phyloP scores from a whole-genome alignment of 139 green algal genomes.

The Picochlorum costavermella region DNA sequence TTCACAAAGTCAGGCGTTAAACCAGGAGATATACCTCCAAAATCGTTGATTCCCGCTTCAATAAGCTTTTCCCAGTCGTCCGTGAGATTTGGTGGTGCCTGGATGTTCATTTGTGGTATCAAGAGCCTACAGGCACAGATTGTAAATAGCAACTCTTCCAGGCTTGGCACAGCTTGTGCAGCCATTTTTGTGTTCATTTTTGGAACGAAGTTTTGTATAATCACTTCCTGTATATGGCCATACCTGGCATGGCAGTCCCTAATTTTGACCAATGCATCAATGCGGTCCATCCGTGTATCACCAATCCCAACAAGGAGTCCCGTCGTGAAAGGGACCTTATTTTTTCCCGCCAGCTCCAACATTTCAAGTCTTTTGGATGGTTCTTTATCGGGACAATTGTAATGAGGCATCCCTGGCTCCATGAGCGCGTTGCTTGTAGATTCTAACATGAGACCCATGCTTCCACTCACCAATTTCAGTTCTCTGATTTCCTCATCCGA shows the following conservation, averaged over 20 bases:
- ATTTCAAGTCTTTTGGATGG: background rate
- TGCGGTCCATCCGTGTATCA: slow-evolving; percentile 54
- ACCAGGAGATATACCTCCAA: slow-evolving; percentile 65
- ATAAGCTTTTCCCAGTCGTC: slow-evolving; percentile 53
- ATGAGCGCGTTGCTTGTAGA: slow-evolving; percentile 28
- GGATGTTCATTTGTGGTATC: slow-evolving; percentile 34
- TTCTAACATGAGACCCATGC: slow-evolving; percentile 86
- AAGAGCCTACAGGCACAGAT: slow-evolving; percentile 69
- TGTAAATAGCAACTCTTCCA: slow-evolving; percentile 70
- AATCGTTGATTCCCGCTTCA: slow-evolving; percentile 79
- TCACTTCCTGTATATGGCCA: slow-evolving; percentile 74
- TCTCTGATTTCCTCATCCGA: slow-evolving; percentile 3
- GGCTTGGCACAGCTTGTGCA: slow-evolving; percentile 29
- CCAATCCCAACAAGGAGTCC: slow-evolving; percentile 81
- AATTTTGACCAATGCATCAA: slow-evolving; percentile 54
- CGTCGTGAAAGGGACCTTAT: slow-evolving; percentile 67
- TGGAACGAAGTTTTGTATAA: slow-evolving; percentile 78
- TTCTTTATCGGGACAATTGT: slow-evolving; percentile 73
- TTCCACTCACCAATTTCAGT: slow-evolving; percentile 48
- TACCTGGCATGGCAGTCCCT: slow-evolving; percentile 33
- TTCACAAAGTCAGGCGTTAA: slow-evolving; percentile 82
- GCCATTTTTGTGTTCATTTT: slow-evolving; percentile 72
- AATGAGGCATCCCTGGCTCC: slow-evolving; percentile 51
- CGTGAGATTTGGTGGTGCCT: slow-evolving; percentile 69
- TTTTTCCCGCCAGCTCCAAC: slow-evolving; percentile 47